Evolutionary conservation across 78 protist species (phyloP), one percentile per base, ranked within the genome.

Genomic region (Dictyostelium brefeldianum): DNA sequence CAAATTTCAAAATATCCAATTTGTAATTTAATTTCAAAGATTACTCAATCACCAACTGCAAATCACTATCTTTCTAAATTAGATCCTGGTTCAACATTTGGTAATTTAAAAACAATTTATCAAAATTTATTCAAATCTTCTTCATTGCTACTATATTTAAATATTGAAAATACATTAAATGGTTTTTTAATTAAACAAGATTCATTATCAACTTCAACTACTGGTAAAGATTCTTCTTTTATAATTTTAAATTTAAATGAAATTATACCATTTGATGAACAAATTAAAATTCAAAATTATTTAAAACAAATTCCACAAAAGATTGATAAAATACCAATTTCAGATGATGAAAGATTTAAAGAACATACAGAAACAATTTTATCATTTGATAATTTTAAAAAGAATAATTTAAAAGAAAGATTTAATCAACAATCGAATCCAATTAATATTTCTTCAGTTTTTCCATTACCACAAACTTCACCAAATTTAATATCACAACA

Each of bases 321-420:
- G 7, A n/a, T 41, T 20, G 50, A 20, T 43, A 71, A 15, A n/a
- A 71, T 71, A 5, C 53, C 47, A 46, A 41, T 71, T 12, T 41
- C 77, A 25, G 54, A 71, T 71, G 79, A 71, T 6, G 54, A 71
- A 46, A n/a, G 79, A n/a, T 71, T 71, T 43, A 71, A 41, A n/a
- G 79, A 71, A 48, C 29, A 43, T 0, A 6, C 2, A 5, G 22
- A 43, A 10, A n/a, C 50, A 31, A 71, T 71, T n/a, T 9, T n/a
- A 71, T n/a, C 41, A 46, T 71, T 71, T 31, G 79, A 71, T n/a
- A 25, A 43, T 18, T 71, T 71, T 71, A 71, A 43, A 48, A 71
- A 71, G 22, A 71, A 43, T 10, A 71, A 71, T 71, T 11, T 67
- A 31, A 67, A 31, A 18, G 75, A 67, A 29, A 67, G 75, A 67